These are phyloP conservation scores for Parachaetomium inaequale DNA, from an alignment of 495 filamentous ascomycete species.

Conservation along the genomic window DNA sequence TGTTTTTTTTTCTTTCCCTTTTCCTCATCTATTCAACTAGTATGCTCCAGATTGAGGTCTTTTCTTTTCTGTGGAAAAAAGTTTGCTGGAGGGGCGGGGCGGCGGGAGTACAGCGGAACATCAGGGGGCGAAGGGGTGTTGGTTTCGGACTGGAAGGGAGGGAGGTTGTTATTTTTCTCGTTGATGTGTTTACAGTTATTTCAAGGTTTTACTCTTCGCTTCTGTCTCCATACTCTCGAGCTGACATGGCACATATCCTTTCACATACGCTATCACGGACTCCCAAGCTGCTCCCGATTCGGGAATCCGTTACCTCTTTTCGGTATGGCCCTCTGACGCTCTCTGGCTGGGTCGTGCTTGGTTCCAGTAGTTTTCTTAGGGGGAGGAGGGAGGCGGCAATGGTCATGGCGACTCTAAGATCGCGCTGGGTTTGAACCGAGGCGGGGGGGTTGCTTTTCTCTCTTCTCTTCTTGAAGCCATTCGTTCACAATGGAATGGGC, in stretches of 20 bases:
- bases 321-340: neutral
- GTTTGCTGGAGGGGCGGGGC: conserved; percentile 31
- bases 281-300: neutral
- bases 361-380: neutral
- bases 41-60: conserved; percentile 29
- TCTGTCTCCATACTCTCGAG: neutral
- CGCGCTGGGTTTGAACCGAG: neutral
- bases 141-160: conserved; percentile 31
- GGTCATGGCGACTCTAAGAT: neutral
- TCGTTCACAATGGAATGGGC: too few relatives aligned
- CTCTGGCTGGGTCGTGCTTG: neutral
- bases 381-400: neutral
- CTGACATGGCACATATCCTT: conserved; percentile 7
- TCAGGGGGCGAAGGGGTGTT: conserved; percentile 33
- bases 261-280: conserved; percentile 19
- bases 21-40: conserved; percentile 34
- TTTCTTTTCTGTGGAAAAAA: conserved; percentile 39
- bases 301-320: neutral
- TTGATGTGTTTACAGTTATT: conserved; percentile 12
- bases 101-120: conserved; percentile 29
- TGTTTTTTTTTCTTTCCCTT: conserved; percentile 31
- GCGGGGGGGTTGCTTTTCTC: conserved; percentile 16
- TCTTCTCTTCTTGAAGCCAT: conserved; percentile 14
- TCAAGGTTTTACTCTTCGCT: conserved; percentile 22
- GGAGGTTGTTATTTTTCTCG: conserved; percentile 41